A percentile compares a stretch with the other conserved stretches of the same genome.
phyloP scores from a whole-genome alignment of 305 asterid species.

The Fraxinus sp. region DNA sequence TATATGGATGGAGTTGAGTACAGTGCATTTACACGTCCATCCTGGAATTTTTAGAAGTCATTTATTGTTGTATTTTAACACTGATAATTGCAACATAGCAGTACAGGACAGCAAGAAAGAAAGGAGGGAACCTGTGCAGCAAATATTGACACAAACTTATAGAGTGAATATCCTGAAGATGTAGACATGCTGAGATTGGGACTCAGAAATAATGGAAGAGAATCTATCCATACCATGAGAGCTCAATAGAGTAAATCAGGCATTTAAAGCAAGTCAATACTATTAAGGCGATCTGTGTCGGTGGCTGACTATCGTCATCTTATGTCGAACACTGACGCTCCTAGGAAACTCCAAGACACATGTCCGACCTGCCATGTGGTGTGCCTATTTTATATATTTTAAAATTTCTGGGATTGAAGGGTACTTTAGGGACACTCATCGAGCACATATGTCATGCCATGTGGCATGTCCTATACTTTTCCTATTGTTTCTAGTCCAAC shows the following conservation, averaged over 20 bases:
- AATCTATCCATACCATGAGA: neutral
- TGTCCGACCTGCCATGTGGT: neutral
- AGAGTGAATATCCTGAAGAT: constrained; percentile 1
- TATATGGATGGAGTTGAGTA: constrained; percentile 75
- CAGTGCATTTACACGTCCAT: constrained; percentile 79
- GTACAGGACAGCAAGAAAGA: neutral
- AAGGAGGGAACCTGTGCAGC: constrained; percentile 1
- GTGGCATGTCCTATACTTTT: neutral
- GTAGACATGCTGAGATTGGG: neutral
- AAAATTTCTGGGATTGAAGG: neutral
- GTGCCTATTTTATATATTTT: neutral
- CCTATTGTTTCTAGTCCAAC: neutral
- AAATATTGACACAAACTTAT: neutral
- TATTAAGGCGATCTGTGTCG: neutral
- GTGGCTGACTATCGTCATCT: neutral
- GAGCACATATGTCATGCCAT: neutral
- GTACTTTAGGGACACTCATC: neutral
- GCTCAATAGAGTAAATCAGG: neutral
- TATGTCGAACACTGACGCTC: neutral
- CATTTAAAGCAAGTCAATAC: neutral
- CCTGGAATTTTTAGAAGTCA: constrained; percentile 37
- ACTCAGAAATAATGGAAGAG: neutral
- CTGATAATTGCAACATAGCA: neutral
- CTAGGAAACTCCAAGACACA: neutral
- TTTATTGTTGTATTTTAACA: constrained; percentile 11